Conservation (phyloP, 306 rosid species). For the Trichosanthes cucumerina region DNA sequence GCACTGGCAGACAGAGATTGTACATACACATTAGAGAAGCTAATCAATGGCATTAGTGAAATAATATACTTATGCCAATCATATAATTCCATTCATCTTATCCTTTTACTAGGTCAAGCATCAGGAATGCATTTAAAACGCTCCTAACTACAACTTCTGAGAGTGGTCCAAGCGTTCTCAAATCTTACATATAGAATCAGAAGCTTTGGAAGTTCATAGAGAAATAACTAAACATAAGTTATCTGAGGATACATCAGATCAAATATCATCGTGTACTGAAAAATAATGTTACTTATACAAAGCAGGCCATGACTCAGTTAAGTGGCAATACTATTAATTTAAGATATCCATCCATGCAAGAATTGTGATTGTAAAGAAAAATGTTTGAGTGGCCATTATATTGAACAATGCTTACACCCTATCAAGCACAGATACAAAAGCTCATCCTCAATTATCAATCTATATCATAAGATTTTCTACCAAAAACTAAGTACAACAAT, state of each 20-base stretch:
- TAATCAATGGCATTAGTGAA: neutral
- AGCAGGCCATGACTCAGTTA: neutral
- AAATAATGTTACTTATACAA: neutral
- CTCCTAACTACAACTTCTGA: neutral
- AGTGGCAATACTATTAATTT: neutral
- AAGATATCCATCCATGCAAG: neutral
- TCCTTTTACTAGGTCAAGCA: neutral
- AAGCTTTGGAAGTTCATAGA: neutral
- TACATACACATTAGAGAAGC: neutral
- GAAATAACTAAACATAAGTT: neutral
- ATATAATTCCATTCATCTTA: neutral
- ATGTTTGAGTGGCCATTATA: neutral
- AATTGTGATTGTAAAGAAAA: neutral
- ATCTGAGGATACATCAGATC: neutral
- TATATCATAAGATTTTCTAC: neutral
- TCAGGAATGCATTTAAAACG: neutral
- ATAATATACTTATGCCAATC: neutral
- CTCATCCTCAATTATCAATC: neutral
- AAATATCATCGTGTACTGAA: neutral
- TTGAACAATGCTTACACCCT: neutral
- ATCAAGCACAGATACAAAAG: neutral
- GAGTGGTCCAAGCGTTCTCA: neutral
- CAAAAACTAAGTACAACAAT: neutral
- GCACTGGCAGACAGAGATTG: neutral
- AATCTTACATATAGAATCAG: neutral